Evolutionary conservation across 257 asterid genomes (phyloP), one percentile per base, ranked within the genome.

Genomic region (Jacaranda copaia): DNA sequence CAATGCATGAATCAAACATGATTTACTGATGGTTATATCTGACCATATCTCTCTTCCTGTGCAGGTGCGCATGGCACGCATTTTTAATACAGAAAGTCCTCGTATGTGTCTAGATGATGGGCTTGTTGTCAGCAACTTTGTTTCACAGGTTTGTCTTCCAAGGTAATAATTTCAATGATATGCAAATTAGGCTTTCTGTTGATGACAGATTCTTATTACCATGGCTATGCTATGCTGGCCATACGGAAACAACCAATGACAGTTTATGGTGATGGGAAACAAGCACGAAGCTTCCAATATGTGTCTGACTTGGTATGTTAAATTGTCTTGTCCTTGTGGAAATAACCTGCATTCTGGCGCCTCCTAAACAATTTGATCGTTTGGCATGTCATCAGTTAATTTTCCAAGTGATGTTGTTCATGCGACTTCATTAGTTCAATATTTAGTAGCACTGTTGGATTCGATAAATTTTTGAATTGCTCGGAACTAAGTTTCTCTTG

Each of bases 31-130:
- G n/a, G n/a, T 32, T 68, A 20, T 48, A 60, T 74, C n/a, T 75
- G 25, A 20, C 39, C 55, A 40, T 78, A 8, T 64, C n/a, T 5
- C 63, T 58, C 45, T 48, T 20, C 43, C 16, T 69, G 57, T 76
- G 20, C 81, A 85, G 92, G 92, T 89, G 80, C 96, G 98, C 66
- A 93, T 93, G 73, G 97, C 97, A 12, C 97, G 98, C 70, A 93
- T 93, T 71, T 93, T 93, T 87, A 91, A 93, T 68, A 93, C 97
- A 61, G 91, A 93, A 48, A 97, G 98, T 56, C 98, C 97, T 58
- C 97, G 97, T 51, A 91, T 93, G 98, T 89, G 97, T 78, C 84
- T 93, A 57, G 98, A 93, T 79, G 98, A 93, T 86, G 98, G 98
- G 36, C 98, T 97, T 72, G 98, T 93, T 75, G 98, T 91, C 77